Evolutionary conservation across 257 asterid genomes (phyloP), one percentile per base, ranked within the genome.

Genomic region (Solanum appendiculatum): DNA sequence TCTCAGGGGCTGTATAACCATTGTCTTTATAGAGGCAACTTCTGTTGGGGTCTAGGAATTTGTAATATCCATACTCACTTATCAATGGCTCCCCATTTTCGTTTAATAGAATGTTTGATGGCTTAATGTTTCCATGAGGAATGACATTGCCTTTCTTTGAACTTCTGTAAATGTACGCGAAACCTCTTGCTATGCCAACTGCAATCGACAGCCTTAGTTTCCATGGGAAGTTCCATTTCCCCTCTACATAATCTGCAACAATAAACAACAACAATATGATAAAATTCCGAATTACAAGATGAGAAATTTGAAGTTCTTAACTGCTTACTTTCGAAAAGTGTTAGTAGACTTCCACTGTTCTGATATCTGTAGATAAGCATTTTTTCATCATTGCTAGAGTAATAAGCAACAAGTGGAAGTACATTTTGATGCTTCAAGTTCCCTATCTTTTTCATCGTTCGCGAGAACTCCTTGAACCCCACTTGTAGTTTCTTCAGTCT

Each of bases 81-180:
- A 91, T 82, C 7, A 89, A 56, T 20, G 94, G 93, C 48, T 87
- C 88, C 36, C 85, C 84, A 2, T 91, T 42, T 7, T 91, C 89
- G 33, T 66, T 80, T 39, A 93, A 23, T 60, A 93, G 78, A 87
- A 93, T 91, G 56, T 93, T 93, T 39, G 95, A 90, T 37, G 82
- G 93, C 63, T 91, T 93, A 66, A 93, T 86, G 92, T 87, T 89
- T 13, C 94, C 93, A 68, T 93, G 95, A 40, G 94, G 91, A 84
- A 90, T 90, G 86, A 74, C 89, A 8, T 88, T 80, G 13, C 86
- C 74, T 2, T 85, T 83, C 20, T 83, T 82, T 42, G 85, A 68
- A 33, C 70, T 64, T 16, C 70, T 87, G 51, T 91, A 82, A 82
- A 92, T 70, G 91, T 84, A 92, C 42, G 87, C 74, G 27, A 90